Conservation (phyloP, 2,329 filamentous ascomycete species). For the Onygenales sp. region DNA sequence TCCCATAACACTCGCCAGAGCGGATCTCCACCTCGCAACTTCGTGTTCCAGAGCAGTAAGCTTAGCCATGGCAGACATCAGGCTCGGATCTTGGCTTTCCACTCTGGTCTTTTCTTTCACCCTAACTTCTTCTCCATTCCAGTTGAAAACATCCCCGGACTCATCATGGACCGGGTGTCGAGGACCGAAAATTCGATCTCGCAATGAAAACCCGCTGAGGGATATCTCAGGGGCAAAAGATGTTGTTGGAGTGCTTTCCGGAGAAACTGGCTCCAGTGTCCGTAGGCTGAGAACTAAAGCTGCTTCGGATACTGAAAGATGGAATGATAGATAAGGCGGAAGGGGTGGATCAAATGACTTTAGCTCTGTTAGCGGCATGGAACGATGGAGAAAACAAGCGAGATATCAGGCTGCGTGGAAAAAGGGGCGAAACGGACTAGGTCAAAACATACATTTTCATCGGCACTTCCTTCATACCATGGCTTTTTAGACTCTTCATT, state of each 20-base stretch:
- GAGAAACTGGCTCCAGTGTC: slow-evolving; percentile 55
- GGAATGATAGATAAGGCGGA: slow-evolving; percentile 60
- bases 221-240: slow-evolving; percentile 62
- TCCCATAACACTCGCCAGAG: slow-evolving; percentile 70
- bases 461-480: slow-evolving; percentile 48
- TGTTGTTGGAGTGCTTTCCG: slow-evolving; percentile 47
- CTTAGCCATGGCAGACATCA: slow-evolving; percentile 78
- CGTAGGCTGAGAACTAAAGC: slow-evolving; percentile 61
- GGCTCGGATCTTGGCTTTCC: slow-evolving; percentile 77
- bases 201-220: slow-evolving; percentile 47
- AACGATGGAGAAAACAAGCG: background rate
- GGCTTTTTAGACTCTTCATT: slow-evolving; percentile 39
- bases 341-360: slow-evolving; percentile 50
- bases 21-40: slow-evolving; percentile 58
- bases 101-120: slow-evolving; percentile 85
- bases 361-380: background rate
- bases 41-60: slow-evolving; percentile 67
- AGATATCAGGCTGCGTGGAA: background rate
- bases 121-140: slow-evolving; percentile 60
- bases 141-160: slow-evolving; percentile 66
- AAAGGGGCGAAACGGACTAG: background rate
- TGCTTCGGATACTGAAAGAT: slow-evolving; percentile 60
- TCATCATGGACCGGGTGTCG: slow-evolving; percentile 65
- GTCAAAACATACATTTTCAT: slow-evolving; percentile 45
- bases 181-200: slow-evolving; percentile 44